phyloP scores from a whole-genome alignment of 2,329 filamentous ascomycete species.

The Alternaria sp. region DNA sequence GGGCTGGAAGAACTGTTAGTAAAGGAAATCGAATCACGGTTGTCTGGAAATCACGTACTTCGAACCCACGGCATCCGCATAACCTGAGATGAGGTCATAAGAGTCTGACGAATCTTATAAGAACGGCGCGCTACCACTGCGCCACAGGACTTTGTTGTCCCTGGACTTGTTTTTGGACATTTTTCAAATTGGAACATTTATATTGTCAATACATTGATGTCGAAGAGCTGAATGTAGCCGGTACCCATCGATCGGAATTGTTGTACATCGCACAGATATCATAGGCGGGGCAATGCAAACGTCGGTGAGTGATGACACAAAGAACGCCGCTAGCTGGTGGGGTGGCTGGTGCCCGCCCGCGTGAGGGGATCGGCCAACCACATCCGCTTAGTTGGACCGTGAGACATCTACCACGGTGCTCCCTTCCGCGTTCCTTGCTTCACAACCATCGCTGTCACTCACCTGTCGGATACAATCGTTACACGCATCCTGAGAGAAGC shows the following conservation, averaged over 20 bases:
- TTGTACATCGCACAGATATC: neutral
- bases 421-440: neutral
- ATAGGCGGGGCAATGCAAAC: conserved; percentile 11
- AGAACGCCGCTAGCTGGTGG: conserved; percentile 6
- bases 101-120: conserved; percentile 51
- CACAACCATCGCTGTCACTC: neutral
- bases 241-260: neutral
- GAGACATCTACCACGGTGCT: conserved; percentile 10
- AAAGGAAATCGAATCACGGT: neutral
- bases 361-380: conserved; percentile 19
- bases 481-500: neutral
- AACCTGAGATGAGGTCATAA: conserved; percentile 45
- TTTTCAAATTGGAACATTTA: conserved; percentile 3
- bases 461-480: neutral
- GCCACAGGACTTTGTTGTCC: conserved; percentile 47
- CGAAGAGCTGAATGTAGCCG: neutral
- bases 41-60: conserved; percentile 15
- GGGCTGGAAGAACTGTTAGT: conserved; percentile 10
- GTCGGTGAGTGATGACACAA: conserved; percentile 15
- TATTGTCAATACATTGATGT: rapidly evolving
- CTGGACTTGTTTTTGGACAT: conserved; percentile 22
- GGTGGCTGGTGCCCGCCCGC: conserved; percentile 1
- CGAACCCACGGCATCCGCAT: conserved; percentile 56
- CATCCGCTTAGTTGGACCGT: conserved; percentile 12
- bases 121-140: conserved; percentile 59